phyloP scores from a whole-genome alignment of 495 filamentous ascomycete species.

The Clohesyomyces aquaticus region DNA sequence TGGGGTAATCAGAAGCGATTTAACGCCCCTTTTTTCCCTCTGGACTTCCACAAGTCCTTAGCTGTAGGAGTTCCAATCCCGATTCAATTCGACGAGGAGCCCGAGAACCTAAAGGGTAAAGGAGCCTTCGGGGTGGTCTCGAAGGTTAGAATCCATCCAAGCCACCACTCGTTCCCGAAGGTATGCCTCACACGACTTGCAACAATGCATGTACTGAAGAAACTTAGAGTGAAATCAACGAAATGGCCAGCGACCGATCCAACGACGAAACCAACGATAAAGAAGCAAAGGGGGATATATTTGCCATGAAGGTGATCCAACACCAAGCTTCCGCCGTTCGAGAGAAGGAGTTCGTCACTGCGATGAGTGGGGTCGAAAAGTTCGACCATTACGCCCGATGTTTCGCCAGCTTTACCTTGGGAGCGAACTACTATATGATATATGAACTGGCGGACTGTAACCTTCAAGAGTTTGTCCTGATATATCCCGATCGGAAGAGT shows the following conservation, averaged over 20 bases:
- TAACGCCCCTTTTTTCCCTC: constrained; percentile 7
- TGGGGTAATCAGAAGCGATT: constrained; percentile 7
- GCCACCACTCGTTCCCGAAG: neutral
- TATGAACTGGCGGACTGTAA: constrained; percentile 18
- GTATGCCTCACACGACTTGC: constrained; percentile 2
- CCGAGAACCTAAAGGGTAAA: neutral
- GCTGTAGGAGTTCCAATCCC: constrained; percentile 14
- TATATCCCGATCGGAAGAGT: neutral
- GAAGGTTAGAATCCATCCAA: constrained; percentile 9
- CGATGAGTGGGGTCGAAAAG: neutral
- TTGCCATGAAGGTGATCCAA: constrained; percentile 18
- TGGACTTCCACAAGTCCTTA: constrained; percentile 2
- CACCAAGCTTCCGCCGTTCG: constrained; percentile 3
- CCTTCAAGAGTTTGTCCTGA: constrained; percentile 13
- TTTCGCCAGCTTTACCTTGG: constrained; percentile 17
- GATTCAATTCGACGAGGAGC: constrained; percentile 14
- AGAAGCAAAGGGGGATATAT: too few species aligned
- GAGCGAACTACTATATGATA: constrained; percentile 19
- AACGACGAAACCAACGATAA: too few species aligned
- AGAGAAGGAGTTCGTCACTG: constrained; percentile 10
- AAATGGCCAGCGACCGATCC: too few species aligned
- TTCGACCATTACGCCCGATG: constrained; percentile 14
- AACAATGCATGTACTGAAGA: neutral
- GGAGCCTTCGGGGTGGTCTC: constrained; percentile 22
- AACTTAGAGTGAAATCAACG: too few species aligned